Base-by-base conservation (phyloP, 306 rosid species). In the Rosa chinensis region DNA sequence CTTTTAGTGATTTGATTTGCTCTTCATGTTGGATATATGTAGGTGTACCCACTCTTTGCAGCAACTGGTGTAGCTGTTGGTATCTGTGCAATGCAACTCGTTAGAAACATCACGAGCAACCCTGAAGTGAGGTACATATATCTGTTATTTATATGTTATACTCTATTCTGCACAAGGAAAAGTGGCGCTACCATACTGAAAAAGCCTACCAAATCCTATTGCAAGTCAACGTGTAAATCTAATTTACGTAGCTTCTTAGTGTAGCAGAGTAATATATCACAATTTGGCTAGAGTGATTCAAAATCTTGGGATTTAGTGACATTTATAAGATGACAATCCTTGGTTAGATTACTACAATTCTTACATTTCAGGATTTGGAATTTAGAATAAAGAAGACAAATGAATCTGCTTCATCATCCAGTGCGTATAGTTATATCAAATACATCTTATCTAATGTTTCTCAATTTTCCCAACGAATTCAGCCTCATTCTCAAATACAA, bases 11-110 rank as follows among this genome's bases (percentile, higher is more conserved):
- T 21, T 45, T 70, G 56, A 42, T 23, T n/a, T 1, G 20, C 11
- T 35, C 8, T 4, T n/a, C 13, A 11, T n/a, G 48, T 50, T 52
- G 74, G 13, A 74, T 58, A 3, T 39, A 10, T 64, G 75, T 75
- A 95, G 99, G 99, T 92, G 6, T 95, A 87, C 81, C 99, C 99
- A 4, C 92, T 95, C 71, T 89, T 92, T 64, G 96, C 92, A 10
- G 42, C 98, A 0, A 89, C 86, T 44, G 96, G 98, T n/a, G 85
- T 81, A 8, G 98, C 96, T 66, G 94, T 95, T 74, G 94, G 94
- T 63, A 84, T 95, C 73, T 95, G 99, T 52, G 96, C 78, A 8
- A 85, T 91, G 94, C 98, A 92, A 74, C 98, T 95, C 47, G 50
- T 92, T 9, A 90, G 99, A 83, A 95, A 95, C 49, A 90, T 95